Evolutionary conservation across 331 rosid genomes (phyloP).

Genomic region (Acacia concinna): DNA sequence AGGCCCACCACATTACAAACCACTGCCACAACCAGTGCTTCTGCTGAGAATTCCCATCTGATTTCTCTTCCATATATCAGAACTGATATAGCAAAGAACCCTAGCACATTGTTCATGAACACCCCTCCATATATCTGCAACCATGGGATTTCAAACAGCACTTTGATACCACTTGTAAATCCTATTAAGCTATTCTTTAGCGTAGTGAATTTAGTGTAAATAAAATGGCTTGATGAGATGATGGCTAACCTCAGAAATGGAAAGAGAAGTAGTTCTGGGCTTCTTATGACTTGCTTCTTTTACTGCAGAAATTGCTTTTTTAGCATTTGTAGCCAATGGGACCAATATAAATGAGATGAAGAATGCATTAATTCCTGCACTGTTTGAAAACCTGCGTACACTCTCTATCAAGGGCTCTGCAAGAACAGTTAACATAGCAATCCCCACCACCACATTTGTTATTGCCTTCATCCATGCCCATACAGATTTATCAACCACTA

Average conservation of each 20-base stretch:
- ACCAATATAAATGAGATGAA: constrained; percentile 48
- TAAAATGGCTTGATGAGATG: background rate
- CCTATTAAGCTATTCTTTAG: background rate
- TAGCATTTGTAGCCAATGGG: constrained; percentile 56
- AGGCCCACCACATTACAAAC: constrained; percentile 40
- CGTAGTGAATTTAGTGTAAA: background rate
- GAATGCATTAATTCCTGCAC: constrained; percentile 42
- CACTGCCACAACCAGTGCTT: constrained; percentile 46
- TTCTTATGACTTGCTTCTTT: constrained; percentile 39
- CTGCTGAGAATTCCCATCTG: constrained; percentile 51
- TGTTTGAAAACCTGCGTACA: constrained; percentile 43
- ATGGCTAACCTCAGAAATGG: constrained; percentile 50
- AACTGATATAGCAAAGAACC: constrained; percentile 46
- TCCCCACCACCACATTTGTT: constrained; percentile 32
- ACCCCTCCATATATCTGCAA: constrained; percentile 62
- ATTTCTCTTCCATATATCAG: constrained; percentile 42
- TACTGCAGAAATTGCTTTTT: constrained; percentile 48
- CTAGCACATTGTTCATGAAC: constrained; percentile 54
- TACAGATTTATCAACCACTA: constrained; percentile 27
- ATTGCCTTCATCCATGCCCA: constrained; percentile 40
- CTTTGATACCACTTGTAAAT: background rate
- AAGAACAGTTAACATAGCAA: constrained; percentile 43
- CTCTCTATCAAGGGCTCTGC: constrained; percentile 58
- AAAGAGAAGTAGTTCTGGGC: constrained; percentile 42
- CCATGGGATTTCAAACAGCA: background rate